Evolutionary conservation across 257 asterid genomes (phyloP), one percentile per base, ranked within the genome.

Genomic region (Echites panduratus): DNA sequence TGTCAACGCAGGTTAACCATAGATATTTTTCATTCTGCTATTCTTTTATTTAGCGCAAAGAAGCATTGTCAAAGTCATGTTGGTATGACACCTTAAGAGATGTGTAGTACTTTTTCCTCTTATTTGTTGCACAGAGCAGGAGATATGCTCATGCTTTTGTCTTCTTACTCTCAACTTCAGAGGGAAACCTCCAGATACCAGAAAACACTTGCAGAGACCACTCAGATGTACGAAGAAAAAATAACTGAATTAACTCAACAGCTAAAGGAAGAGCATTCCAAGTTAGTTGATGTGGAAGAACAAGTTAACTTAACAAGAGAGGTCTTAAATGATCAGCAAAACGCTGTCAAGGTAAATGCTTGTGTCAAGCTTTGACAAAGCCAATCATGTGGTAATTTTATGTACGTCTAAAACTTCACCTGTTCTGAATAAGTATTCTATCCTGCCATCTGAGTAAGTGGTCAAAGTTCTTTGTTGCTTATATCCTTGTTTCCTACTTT

Each of bases 161-260:
- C 75, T 26, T 75, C 70, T 50, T 68, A 20, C 79, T 76, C 88
- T 90, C 81, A 84, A 79, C 84, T 70, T 64, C 87, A 87, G 87
- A 87, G 68, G 79, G 93, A 90, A 78, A 84, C 82, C 70, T 79
- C 86, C 49, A 77, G 79, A 79, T 81, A 85, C 76, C 91, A 83
- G 63, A 81, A 82, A 83, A 89, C 81, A 66, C 89, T 93, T 72
- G 85, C 93, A 59, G 95, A 87, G 69, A 87, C 90, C 76, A 86
- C 93, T 70, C 85, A 84, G 83, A 87, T 85, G 90, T 90, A 92
- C 72, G 98, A 92, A 74, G 88, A 76, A 78, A 90, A 85, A 81
- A 75, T 90, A 50, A 79, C 81, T 57, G 84, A 75, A 56, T 77
- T 90, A 72, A 84, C 80, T 80, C 91, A 83, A 70, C 86, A 81